Percentiles rank a stretch among this genome's conserved stretches.
These are phyloP conservation scores for Pulveroboletus sp. DNA, from an alignment of 768 basidiomycete genomes.

Conservation along the genomic window DNA sequence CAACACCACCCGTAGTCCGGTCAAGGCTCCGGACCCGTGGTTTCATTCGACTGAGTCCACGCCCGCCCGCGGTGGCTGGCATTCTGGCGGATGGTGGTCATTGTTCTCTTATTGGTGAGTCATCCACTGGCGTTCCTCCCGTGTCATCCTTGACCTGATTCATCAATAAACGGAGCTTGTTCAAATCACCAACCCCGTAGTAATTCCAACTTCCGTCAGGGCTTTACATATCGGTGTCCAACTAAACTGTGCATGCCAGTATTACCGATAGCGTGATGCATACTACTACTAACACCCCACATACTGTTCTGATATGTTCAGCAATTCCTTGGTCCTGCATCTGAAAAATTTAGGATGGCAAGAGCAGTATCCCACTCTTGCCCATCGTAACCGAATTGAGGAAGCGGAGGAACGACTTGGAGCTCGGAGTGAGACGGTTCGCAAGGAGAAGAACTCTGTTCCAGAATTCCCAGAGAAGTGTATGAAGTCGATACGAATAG, in stretches of 20 bases:
- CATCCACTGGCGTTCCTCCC: slow-evolving; percentile 2
- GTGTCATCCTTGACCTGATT: slow-evolving; percentile 2
- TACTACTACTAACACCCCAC: no score
- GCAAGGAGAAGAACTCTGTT: slow-evolving; percentile 37
- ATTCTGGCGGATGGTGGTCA: not conserved
- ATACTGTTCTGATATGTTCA: no score
- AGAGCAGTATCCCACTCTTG: slow-evolving; percentile 33
- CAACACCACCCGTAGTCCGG: slow-evolving; percentile 5
- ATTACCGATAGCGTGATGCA: no score
- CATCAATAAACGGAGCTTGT: slow-evolving; percentile 12
- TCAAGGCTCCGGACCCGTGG: slow-evolving; percentile 8
- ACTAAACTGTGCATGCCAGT: slow-evolving; percentile 3
- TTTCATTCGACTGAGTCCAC: not conserved
- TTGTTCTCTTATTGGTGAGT: slow-evolving; percentile 9
- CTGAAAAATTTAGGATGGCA: slow-evolving; percentile 21
- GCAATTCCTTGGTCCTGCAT: slow-evolving; percentile 2
- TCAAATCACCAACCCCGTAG: slow-evolving; percentile 17
- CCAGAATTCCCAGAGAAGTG: slow-evolving; percentile 45
- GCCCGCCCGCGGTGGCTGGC: slow-evolving; percentile 6
- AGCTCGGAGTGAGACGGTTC: slow-evolving; percentile 14
- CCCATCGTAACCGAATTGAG: slow-evolving; percentile 6
- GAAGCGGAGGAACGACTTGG: slow-evolving; percentile 1
- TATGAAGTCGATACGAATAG: slow-evolving; percentile 53
- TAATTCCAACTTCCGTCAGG: slow-evolving; percentile 5
- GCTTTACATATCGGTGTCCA: not conserved